Evolutionary conservation across 75 land plant genomes (phyloP), one percentile per base, ranked within the genome.

Genomic region (Cryptomeria japonica): DNA sequence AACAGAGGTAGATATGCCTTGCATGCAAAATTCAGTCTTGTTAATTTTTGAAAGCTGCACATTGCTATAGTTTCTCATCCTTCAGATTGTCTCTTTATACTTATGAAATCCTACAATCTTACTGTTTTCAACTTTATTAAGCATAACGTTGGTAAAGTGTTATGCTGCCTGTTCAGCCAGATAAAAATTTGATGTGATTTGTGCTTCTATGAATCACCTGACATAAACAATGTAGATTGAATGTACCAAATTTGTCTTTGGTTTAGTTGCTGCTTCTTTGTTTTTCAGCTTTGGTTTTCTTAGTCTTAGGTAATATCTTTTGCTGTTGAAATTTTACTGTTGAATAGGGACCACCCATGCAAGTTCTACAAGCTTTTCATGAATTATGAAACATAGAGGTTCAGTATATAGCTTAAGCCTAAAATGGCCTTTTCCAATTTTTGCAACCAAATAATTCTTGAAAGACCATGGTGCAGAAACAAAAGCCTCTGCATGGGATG

Each of bases 401-500:
- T 82, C 3, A 82, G 46, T 22, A 46, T 49, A 82, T 82, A 28
- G 15, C 15, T 44, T 1, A 49, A 49, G 51, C 51, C 51, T 9
- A n/a, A 82, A 44, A 11, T 82, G 4, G 32, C 3, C 28, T 46
- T 31, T 31, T 0, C 84, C 46, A n/a, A 42, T 31, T 82, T 44
- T 82, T 82, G 34, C 8, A 82, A 82, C 53, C 84, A 82, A 44
- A 12, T 82, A 82, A 82, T 44, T 82, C 14, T 82, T 13, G 28
- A 82, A 28, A 46, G 32, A 11, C 47, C 49, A 42, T 46, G n/a
- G 34, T 28, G 31, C 46, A 82, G 84, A 46, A 44, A 82, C 84
- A 46, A 82, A 82, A 46, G 53, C 84, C 32, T 82, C 84, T 15
- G 77, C 93, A 70, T 90, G 94, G 91, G 87, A 86, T 47, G 75